phyloP scores from a whole-genome alignment of 345 rosid genomes.

The rapeseed (Brassica napus) region Da-Ae NC_063442.1:34318501-34319000 shows the following conservation, averaged over 20 bases:
- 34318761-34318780: slow-evolving; percentile 71
- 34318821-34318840: not conserved
- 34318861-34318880: slow-evolving; percentile 83
- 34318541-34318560: slow-evolving; percentile 90
- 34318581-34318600: slow-evolving; percentile 99
- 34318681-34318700: slow-evolving; percentile 64
- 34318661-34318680: slow-evolving; percentile 15
- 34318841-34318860: slow-evolving; percentile 53
- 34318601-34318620: slow-evolving; percentile 77
- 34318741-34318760: slow-evolving; percentile 87
- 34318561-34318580: slow-evolving; percentile 97
- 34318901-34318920: slow-evolving; percentile 99
- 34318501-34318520: slow-evolving; percentile 92
- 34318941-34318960: slow-evolving; percentile 61
- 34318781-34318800: slow-evolving; percentile 10
- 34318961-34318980: not conserved
- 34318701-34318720: slow-evolving; percentile 99
- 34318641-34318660: slow-evolving; percentile 4
- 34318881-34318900: slow-evolving; percentile 91
- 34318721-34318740: slow-evolving; percentile 84
- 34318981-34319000: not conserved
- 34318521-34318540: slow-evolving; percentile 91
- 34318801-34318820: not conserved
- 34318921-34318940: slow-evolving; percentile 93
- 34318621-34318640: slow-evolving; percentile 7